Evolutionary conservation across 768 basidiomycete species (phyloP).

Genomic region (Suillus clintonianus): DNA sequence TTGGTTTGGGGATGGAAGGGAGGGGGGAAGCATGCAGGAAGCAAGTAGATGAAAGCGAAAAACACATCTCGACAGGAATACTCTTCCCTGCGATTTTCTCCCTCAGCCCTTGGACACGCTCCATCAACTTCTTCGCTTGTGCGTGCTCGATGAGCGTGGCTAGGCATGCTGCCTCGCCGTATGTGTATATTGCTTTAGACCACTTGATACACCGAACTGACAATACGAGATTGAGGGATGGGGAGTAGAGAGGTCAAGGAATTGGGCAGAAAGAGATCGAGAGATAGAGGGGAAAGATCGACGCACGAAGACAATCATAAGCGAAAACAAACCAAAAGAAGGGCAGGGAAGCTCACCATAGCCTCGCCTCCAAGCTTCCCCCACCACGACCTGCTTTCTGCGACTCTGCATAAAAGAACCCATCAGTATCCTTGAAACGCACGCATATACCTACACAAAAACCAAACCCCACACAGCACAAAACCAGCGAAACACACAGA

Average conservation of each 20-base stretch:
- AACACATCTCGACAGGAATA: slow-evolving; percentile 64
- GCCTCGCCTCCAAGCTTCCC: not conserved
- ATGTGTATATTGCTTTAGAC: too few species aligned
- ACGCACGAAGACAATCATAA: too few species aligned
- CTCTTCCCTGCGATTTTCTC: slow-evolving; percentile 87
- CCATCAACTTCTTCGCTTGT: slow-evolving; percentile 69
- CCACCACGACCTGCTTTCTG: not conserved
- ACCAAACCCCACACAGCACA: not conserved
- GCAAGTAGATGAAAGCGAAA: not conserved
- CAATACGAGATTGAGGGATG: slow-evolving; percentile 25
- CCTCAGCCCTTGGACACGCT: slow-evolving; percentile 68
- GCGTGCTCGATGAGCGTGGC: slow-evolving; percentile 55
- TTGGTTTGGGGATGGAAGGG: too few species aligned
- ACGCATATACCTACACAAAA: not conserved
- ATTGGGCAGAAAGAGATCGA: too few species aligned
- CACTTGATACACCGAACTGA: slow-evolving; percentile 43
- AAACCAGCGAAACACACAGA: not conserved
- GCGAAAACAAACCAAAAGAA: not conserved
- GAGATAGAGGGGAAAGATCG: too few species aligned
- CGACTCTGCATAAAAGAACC: not conserved
- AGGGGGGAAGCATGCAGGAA: not conserved
- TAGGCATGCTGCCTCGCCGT: slow-evolving; percentile 74
- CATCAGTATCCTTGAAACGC: not conserved
- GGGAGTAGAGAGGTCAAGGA: too few species aligned
- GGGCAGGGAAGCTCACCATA: not conserved